Evolutionary conservation across 1,284 basidiomycete species (phyloP).

Genomic region (Psilocybe mexicana): DNA sequence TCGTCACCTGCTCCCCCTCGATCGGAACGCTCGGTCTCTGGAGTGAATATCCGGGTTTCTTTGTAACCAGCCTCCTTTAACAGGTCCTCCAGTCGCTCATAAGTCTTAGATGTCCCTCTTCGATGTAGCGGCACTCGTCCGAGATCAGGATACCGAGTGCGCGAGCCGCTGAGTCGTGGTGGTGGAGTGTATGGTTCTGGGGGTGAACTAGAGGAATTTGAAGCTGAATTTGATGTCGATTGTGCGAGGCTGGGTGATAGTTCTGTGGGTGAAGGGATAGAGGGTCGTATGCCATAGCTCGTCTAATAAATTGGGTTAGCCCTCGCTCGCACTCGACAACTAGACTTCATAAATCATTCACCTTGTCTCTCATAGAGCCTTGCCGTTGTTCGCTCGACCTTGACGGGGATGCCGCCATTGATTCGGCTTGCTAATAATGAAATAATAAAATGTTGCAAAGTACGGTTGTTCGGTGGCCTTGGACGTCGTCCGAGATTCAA

Average conservation of each 20-base stretch:
- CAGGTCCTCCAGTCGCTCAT: constrained; percentile 81
- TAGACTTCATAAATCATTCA: neutral
- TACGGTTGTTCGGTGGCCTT: neutral
- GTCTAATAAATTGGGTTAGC: neutral
- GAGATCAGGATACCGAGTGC: constrained; percentile 57
- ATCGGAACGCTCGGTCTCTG: constrained; percentile 63
- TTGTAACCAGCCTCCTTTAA: constrained; percentile 86
- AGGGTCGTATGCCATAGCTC: constrained; percentile 4
- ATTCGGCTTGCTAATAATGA: neutral
- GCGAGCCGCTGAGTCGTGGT: constrained; percentile 32
- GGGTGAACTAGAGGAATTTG: constrained; percentile 42
- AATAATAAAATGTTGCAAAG: neutral
- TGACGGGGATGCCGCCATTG: constrained; percentile 3
- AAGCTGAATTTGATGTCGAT: constrained; percentile 38
- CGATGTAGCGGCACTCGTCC: constrained; percentile 70
- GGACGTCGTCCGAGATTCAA: neutral
- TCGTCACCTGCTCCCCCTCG: constrained; percentile 28
- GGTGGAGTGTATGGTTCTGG: constrained; percentile 40
- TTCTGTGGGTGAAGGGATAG: constrained; percentile 8
- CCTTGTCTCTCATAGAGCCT: constrained; percentile 1
- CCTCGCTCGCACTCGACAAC: neutral
- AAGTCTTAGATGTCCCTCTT: constrained; percentile 74
- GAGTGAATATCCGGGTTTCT: constrained; percentile 85
- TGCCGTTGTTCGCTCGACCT: neutral
- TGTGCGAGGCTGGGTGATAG: constrained; percentile 35